A percentile compares a stretch with the other conserved stretches of the same genome.
Conservation (phyloP, 371 early-diverging fungal species). For the Apophysomyces variabilis region DNA sequence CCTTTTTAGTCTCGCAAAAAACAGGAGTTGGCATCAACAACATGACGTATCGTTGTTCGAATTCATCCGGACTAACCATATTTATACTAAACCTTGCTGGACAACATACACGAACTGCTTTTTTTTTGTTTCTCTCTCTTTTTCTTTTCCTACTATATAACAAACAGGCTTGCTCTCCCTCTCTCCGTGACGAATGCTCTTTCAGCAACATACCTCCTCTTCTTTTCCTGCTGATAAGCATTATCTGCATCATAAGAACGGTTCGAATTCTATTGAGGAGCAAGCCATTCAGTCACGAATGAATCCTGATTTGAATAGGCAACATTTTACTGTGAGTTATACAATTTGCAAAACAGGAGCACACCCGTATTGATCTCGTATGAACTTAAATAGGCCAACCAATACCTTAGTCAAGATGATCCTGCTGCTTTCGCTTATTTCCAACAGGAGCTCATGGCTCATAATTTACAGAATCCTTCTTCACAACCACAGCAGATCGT, state of each 20-base stretch:
- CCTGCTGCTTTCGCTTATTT: slow-evolving; percentile 46
- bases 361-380: slow-evolving; percentile 7
- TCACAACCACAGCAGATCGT: slow-evolving; percentile 14
- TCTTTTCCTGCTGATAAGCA: slow-evolving; percentile 32
- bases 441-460: slow-evolving; percentile 37
- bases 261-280: slow-evolving; percentile 8
- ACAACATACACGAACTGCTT: slow-evolving; percentile 16
- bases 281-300: slow-evolving; percentile 11
- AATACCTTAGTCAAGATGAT: slow-evolving; percentile 35
- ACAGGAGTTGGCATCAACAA: background rate
- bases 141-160: slow-evolving; percentile 5
- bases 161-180: background rate
- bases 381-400: slow-evolving; percentile 9
- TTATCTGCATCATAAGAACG: slow-evolving; percentile 21
- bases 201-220: slow-evolving; percentile 30
- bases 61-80: slow-evolving; percentile 4
- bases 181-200: slow-evolving; percentile 20
- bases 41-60: slow-evolving; percentile 18
- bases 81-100: slow-evolving; percentile 12
- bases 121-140: slow-evolving; percentile 13
- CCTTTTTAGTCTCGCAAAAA: background rate
- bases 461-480: slow-evolving; percentile 25
- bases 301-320: slow-evolving; percentile 9
- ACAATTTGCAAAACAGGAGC: background rate
- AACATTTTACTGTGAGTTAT: slow-evolving; percentile 6